These are phyloP conservation scores for Alternaria alternata DNA, from an alignment of 2,329 filamentous ascomycete species.

Conservation along the genomic window DNA sequence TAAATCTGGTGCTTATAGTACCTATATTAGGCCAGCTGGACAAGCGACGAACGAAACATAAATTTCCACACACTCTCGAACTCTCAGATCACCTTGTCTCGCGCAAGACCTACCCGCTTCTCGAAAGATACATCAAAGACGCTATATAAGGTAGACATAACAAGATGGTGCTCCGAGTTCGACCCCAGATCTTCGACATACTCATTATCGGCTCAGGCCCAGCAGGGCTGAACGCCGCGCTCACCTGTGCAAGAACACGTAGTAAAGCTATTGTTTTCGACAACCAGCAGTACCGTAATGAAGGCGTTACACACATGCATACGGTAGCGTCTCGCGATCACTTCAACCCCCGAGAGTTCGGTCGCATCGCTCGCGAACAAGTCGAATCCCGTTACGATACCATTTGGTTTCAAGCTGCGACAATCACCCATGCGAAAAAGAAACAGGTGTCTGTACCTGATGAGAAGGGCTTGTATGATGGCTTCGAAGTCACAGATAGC, in stretches of 20 bases:
- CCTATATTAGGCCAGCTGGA: not conserved
- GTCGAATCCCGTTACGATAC: slow-evolving; percentile 49
- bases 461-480: slow-evolving; percentile 28
- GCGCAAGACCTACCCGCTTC: not conserved
- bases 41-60: not conserved
- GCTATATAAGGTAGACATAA: not conserved
- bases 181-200: slow-evolving; percentile 27
- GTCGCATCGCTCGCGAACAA: slow-evolving; percentile 44
- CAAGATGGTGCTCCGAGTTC: slow-evolving; percentile 9
- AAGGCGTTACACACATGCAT: slow-evolving; percentile 56
- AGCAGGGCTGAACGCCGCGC: slow-evolving; percentile 55
- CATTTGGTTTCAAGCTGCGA: slow-evolving; percentile 42
- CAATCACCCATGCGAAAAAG: slow-evolving; percentile 32
- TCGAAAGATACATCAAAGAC: not conserved
- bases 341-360: slow-evolving; percentile 37
- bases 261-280: slow-evolving; percentile 57
- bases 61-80: not conserved
- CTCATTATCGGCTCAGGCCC: slow-evolving; percentile 55
- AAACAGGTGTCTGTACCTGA: slow-evolving; percentile 27
- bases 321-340: slow-evolving; percentile 42
- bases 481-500: slow-evolving; percentile 55
- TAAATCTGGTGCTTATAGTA: not conserved
- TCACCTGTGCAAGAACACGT: slow-evolving; percentile 50
- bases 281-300: slow-evolving; percentile 55
- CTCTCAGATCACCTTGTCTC: not conserved